phyloP scores from a whole-genome alignment of 495 filamentous ascomycete species.

The Neurospora intermedia region DNA sequence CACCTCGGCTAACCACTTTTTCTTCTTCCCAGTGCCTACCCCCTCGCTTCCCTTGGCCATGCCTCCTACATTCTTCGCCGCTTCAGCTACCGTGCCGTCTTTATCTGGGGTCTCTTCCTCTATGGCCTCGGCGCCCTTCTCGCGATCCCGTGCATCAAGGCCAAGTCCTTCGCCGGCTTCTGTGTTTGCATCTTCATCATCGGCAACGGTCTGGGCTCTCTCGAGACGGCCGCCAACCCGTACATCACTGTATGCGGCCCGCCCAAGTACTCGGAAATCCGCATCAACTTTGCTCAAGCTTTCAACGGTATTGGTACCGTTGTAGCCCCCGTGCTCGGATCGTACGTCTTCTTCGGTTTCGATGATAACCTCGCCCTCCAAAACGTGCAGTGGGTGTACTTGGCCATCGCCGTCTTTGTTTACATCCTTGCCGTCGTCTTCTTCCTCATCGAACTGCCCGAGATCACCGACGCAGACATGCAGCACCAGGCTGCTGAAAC shows the following conservation, averaged over 20 bases:
- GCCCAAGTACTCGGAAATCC: slow-evolving; percentile 55
- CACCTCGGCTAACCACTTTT: neutral
- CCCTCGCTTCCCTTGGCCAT: slow-evolving; percentile 38
- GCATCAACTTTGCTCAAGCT: slow-evolving; percentile 56
- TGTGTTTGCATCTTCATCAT: slow-evolving; percentile 63
- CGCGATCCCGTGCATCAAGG: slow-evolving; percentile 42
- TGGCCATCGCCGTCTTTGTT: slow-evolving; percentile 61
- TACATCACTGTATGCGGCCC: slow-evolving; percentile 47
- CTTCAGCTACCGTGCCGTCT: slow-evolving; percentile 51
- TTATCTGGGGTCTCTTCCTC: slow-evolving; percentile 34
- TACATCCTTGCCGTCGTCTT: slow-evolving; percentile 54
- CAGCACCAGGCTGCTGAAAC: slow-evolving; percentile 35
- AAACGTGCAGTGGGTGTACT: slow-evolving; percentile 66
- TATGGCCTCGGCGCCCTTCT: slow-evolving; percentile 40
- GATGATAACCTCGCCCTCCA: slow-evolving; percentile 38
- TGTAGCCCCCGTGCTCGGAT: slow-evolving; percentile 55
- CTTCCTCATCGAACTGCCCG: slow-evolving; percentile 53
- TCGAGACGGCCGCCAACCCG: slow-evolving; percentile 60
- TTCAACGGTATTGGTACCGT: slow-evolving; percentile 55
- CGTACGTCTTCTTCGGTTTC: slow-evolving; percentile 56
- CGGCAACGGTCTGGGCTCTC: slow-evolving; percentile 53
- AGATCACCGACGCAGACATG: slow-evolving; percentile 70
- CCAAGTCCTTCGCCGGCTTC: slow-evolving; percentile 55
- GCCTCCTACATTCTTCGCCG: slow-evolving; percentile 53
- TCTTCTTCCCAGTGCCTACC: slow-evolving; percentile 34